phyloP scores from a whole-genome alignment of 208 protist genomes.

The Crithidia bombi region DNA sequence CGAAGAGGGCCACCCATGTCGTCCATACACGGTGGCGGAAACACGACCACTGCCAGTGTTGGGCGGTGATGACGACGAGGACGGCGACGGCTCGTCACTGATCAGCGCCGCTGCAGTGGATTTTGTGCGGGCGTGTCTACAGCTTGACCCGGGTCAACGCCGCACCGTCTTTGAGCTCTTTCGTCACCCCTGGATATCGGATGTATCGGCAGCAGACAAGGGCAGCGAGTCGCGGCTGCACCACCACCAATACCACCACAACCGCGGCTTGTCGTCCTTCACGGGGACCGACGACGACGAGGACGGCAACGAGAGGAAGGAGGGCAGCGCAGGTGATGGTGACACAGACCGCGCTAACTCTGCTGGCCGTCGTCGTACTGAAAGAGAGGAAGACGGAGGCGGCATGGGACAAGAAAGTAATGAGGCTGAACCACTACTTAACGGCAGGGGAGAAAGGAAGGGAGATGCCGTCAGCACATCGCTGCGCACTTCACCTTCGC shows the following conservation, averaged over 20 bases:
- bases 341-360: background rate
- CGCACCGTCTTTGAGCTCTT: slow-evolving; percentile 60
- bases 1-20: slow-evolving; percentile 23
- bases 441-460: no score
- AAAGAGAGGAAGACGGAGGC: no score
- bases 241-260: slow-evolving; percentile 1
- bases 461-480: no score
- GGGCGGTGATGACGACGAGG: slow-evolving; percentile 3
- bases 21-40: slow-evolving; percentile 25
- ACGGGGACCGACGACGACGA: background rate
- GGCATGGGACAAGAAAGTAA: no score
- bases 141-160: slow-evolving; percentile 42
- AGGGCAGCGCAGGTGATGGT: background rate
- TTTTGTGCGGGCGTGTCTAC: slow-evolving; percentile 60
- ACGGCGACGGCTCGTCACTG: background rate
- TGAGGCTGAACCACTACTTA: no score
- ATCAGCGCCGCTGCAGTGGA: slow-evolving; percentile 60
- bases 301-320: background rate
- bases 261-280: background rate
- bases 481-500: background rate
- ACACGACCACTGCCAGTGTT: slow-evolving; percentile 4
- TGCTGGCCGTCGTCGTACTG: no score
- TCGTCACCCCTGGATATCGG: slow-evolving; percentile 62
- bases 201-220: background rate
- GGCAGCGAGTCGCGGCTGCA: slow-evolving; percentile 11